These are phyloP conservation scores for Tanacetum coccineum DNA, from an alignment of 129 eudicot species.

Conservation along the genomic window DNA sequence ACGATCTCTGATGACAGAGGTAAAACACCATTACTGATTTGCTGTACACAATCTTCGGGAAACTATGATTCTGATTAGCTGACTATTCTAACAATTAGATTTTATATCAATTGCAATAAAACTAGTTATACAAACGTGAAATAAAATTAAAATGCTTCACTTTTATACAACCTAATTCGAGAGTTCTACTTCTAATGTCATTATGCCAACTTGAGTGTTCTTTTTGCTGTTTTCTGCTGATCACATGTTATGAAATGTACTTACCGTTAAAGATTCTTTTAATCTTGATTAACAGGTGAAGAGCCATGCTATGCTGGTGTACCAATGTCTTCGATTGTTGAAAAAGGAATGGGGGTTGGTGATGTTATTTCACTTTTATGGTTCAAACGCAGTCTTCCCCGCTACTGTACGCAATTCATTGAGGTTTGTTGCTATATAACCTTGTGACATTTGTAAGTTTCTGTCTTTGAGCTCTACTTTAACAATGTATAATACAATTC, in stretches of 20 bases:
- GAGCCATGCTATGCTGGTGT: slow-evolving; percentile 96
- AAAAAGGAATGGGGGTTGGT: slow-evolving; percentile 87
- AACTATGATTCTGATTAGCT: too few species aligned
- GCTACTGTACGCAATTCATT: slow-evolving; percentile 84
- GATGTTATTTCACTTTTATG: slow-evolving; percentile 90
- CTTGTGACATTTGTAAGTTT: not conserved
- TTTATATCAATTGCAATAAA: too few species aligned
- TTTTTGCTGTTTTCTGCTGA: too few species aligned
- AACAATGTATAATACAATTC: not conserved
- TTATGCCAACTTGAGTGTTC: too few species aligned
- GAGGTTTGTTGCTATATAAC: slow-evolving; percentile 46
- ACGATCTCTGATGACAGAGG: slow-evolving; percentile 86
- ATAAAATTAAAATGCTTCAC: too few species aligned
- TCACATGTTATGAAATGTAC: not conserved
- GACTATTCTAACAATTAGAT: too few species aligned
- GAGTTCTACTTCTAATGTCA: too few species aligned
- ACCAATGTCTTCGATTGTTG: slow-evolving; percentile 85
- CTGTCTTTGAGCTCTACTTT: slow-evolving; percentile 2
- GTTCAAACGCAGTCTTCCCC: slow-evolving; percentile 96
- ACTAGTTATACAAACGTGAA: too few species aligned
- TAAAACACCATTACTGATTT: too few species aligned
- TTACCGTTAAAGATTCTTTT: not conserved
- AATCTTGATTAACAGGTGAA: slow-evolving; percentile 50
- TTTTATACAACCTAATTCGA: too few species aligned
- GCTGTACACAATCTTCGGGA: too few species aligned